A percentile compares a stretch with the other conserved stretches of the same genome.
Conservation (phyloP, 352 stramenopile species). For the Globisporangium spinosum region DNA sequence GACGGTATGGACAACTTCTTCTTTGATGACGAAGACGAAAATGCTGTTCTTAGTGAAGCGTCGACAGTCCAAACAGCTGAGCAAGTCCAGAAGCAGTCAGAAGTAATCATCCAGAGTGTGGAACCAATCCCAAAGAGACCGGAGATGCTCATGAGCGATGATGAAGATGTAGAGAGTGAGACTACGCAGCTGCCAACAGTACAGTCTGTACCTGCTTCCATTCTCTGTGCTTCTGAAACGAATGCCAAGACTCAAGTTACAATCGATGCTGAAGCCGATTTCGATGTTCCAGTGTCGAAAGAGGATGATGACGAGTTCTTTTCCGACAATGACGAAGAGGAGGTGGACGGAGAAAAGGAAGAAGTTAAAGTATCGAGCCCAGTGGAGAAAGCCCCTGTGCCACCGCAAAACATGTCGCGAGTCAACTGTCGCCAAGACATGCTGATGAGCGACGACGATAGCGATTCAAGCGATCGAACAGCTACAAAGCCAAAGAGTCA, state of each 20-base stretch:
- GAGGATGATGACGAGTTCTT: conserved; percentile 4
- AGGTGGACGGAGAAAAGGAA: not conserved
- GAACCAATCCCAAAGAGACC: not conserved
- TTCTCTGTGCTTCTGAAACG: not conserved
- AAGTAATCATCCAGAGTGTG: not conserved
- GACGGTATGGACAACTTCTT: not conserved
- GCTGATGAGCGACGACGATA: not conserved
- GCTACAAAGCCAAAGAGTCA: not conserved
- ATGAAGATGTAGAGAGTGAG: conserved; percentile 13
- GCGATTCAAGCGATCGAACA: not conserved
- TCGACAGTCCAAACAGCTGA: not conserved
- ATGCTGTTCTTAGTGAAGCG: not conserved
- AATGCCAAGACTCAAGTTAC: not conserved
- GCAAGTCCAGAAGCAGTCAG: not conserved
- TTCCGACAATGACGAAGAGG: conserved; percentile 3
- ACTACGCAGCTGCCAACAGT: not conserved
- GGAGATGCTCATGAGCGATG: conserved; percentile 28
- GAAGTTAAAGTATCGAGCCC: not conserved
- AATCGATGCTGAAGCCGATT: not conserved
- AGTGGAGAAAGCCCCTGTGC: not conserved
- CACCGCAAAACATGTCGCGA: not conserved
- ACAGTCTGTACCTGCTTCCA: not conserved
- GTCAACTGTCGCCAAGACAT: not conserved
- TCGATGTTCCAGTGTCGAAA: not conserved
- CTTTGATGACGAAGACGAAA: not conserved